Evolutionary conservation across 1,139 yeast genomes (phyloP).

Genomic region (Wickerhamiella infanticola): DNA sequence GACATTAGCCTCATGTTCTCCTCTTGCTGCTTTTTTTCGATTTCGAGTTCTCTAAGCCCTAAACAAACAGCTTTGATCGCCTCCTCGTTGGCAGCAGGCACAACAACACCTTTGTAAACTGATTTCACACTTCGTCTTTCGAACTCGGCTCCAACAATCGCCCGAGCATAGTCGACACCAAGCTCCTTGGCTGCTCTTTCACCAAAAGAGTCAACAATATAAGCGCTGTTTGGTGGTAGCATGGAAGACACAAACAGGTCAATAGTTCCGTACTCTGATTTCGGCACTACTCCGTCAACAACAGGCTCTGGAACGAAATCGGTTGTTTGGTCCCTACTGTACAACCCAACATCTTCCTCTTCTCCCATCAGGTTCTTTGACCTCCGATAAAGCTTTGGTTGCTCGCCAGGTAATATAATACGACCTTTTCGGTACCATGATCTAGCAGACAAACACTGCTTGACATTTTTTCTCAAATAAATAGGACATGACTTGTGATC

Average conservation of each 20-base stretch:
- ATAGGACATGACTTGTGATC: constrained; percentile 26
- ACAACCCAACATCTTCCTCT: constrained; percentile 32
- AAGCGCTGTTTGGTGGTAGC: constrained; percentile 72
- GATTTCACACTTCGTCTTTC: constrained; percentile 31
- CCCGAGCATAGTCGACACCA: constrained; percentile 69
- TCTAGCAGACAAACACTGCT: constrained; percentile 49
- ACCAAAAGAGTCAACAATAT: constrained; percentile 39
- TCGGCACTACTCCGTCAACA: constrained; percentile 48
- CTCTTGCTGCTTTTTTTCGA: constrained; percentile 31
- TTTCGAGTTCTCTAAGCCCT: constrained; percentile 40
- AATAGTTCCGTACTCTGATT: constrained; percentile 67
- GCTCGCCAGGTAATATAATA: constrained; percentile 51
- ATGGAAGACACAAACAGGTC: constrained; percentile 62
- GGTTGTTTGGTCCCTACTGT: constrained; percentile 66
- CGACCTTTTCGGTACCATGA: constrained; percentile 84
- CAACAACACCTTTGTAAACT: constrained; percentile 59
- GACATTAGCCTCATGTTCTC: constrained; percentile 41
- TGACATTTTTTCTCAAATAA: constrained; percentile 51
- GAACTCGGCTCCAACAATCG: constrained; percentile 78
- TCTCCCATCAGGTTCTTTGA: constrained; percentile 28
- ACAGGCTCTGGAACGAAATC: constrained; percentile 51
- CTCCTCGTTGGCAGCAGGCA: constrained; percentile 46
- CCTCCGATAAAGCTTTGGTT: constrained; percentile 27
- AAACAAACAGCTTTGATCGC: constrained; percentile 47
- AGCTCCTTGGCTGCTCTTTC: constrained; percentile 56